phyloP scores from a whole-genome alignment of 805 yeast genomes.

The Metschnikowia bowlesiae region DNA sequence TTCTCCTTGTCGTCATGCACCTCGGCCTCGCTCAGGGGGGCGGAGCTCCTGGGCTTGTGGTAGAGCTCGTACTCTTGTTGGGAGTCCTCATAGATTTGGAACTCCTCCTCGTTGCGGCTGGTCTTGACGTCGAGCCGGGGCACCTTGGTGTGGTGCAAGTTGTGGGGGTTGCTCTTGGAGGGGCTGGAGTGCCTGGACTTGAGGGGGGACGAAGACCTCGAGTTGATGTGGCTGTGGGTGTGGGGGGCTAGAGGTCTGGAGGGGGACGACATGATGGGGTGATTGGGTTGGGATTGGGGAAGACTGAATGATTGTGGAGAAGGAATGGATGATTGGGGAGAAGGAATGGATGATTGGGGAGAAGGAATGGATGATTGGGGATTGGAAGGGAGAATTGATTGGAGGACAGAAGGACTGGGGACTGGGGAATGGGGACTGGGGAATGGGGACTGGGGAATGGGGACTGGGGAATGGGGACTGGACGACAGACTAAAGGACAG shows the following conservation, averaged over 20 bases:
- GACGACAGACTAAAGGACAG: no score
- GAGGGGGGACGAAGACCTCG: constrained; percentile 15
- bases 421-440: no score
- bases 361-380: no score
- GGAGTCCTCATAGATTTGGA: constrained; percentile 17
- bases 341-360: neutral
- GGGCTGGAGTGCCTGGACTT: constrained; percentile 14
- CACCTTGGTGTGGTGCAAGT: constrained; percentile 11
- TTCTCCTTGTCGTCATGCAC: constrained; percentile 39
- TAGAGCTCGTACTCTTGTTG: constrained; percentile 11
- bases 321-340: neutral
- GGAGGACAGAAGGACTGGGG: no score
- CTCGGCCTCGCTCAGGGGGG: constrained; percentile 1
- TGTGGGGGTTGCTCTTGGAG: constrained; percentile 3
- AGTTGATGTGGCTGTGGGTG: constrained; percentile 15
- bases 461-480: no score
- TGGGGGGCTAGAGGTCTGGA: constrained; percentile 15
- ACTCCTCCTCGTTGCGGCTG: constrained; percentile 5
- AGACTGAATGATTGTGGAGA: neutral
- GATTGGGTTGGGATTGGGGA: no score
- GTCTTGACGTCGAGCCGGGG: constrained; percentile 8
- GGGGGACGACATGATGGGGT: constrained; percentile 10
- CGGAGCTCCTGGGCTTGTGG: constrained; percentile 9
- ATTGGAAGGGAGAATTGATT: no score
- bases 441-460: no score